phyloP scores from a whole-genome alignment of 768 basidiomycete genomes.

The Lentinula sp. region DNA sequence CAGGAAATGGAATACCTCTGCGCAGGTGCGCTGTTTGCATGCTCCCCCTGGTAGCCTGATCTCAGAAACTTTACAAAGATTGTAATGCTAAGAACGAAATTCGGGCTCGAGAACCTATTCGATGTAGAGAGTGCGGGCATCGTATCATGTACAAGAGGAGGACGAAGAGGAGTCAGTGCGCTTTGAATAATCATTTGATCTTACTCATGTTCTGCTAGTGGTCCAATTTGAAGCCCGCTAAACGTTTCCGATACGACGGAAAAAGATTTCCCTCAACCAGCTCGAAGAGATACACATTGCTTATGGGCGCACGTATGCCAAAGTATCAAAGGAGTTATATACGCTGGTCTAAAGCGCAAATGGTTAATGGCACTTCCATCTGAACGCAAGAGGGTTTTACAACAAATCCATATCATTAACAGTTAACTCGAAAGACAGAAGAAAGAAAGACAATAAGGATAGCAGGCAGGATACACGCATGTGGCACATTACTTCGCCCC shows the following conservation, averaged over 20 bases:
- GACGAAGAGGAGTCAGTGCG: conserved; percentile 78
- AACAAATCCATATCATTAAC: neutral
- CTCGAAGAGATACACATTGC: no score
- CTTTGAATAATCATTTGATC: neutral
- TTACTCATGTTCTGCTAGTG: conserved; percentile 35
- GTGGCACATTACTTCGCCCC: conserved; percentile 31
- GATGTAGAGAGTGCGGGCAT: conserved; percentile 95
- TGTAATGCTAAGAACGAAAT: conserved; percentile 93
- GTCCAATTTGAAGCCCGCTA: conserved; percentile 83
- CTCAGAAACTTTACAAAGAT: conserved; percentile 37
- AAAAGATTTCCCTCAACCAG: no score
- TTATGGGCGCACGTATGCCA: no score
- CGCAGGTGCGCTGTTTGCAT: conserved; percentile 32
- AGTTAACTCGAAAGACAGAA: neutral
- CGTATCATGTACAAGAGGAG: conserved; percentile 99
- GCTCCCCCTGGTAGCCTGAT: neutral
- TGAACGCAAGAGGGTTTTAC: neutral
- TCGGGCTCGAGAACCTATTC: conserved; percentile 85
- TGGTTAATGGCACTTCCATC: neutral
- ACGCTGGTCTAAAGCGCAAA: no score
- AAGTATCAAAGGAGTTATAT: no score
- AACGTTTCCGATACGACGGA: neutral
- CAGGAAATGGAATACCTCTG: conserved; percentile 57
- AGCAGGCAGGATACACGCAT: neutral
- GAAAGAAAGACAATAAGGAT: conserved; percentile 5